These are phyloP conservation scores for Talaromyces sp. DNA, from an alignment of 2,329 filamentous ascomycete genomes.

Conservation along the genomic window DNA sequence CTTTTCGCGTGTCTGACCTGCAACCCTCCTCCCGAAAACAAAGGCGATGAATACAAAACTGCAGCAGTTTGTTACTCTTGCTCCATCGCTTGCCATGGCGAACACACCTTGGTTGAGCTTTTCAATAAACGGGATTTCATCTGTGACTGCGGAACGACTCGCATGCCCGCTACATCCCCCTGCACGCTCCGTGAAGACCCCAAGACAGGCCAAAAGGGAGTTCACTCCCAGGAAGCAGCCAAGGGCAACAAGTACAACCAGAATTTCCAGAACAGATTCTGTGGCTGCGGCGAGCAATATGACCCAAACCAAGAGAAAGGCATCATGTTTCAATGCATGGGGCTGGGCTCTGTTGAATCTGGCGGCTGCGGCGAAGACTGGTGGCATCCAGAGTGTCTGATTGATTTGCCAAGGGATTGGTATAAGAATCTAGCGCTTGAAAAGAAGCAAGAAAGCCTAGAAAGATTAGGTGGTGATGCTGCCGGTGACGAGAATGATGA, in stretches of 20 bases:
- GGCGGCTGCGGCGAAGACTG: slow-evolving; percentile 96
- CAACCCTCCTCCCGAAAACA: slow-evolving; percentile 72
- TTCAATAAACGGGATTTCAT: slow-evolving; percentile 95
- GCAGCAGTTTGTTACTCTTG: slow-evolving; percentile 96
- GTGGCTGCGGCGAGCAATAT: slow-evolving; percentile 84
- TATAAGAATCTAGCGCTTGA: slow-evolving; percentile 31
- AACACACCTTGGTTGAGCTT: slow-evolving; percentile 91
- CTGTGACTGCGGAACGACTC: slow-evolving; percentile 91
- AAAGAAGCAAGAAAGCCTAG: slow-evolving; percentile 22
- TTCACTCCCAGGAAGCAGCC: slow-evolving; percentile 71
- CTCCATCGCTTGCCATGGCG: slow-evolving; percentile 94
- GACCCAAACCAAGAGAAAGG: slow-evolving; percentile 87
- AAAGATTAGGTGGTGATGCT: slow-evolving; percentile 31
- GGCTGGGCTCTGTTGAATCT: slow-evolving; percentile 74
- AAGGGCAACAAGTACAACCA: slow-evolving; percentile 87
- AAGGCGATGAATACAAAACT: slow-evolving; percentile 65
- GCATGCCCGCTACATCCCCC: slow-evolving; percentile 69
- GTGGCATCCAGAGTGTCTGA: slow-evolving; percentile 93
- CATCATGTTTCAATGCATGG: slow-evolving; percentile 97
- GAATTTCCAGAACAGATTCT: slow-evolving; percentile 92
- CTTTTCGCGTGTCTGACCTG: slow-evolving; percentile 94
- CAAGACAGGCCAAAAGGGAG: slow-evolving; percentile 74
- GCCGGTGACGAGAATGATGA: slow-evolving; percentile 50
- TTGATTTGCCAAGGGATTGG: slow-evolving; percentile 77
- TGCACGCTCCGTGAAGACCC: slow-evolving; percentile 76